A percentile compares a stretch with the other conserved stretches of the same genome.
Evolutionary conservation across 345 rosid species (phyloP).

Genomic region (Xanthoceras sorbifolium): DNA sequence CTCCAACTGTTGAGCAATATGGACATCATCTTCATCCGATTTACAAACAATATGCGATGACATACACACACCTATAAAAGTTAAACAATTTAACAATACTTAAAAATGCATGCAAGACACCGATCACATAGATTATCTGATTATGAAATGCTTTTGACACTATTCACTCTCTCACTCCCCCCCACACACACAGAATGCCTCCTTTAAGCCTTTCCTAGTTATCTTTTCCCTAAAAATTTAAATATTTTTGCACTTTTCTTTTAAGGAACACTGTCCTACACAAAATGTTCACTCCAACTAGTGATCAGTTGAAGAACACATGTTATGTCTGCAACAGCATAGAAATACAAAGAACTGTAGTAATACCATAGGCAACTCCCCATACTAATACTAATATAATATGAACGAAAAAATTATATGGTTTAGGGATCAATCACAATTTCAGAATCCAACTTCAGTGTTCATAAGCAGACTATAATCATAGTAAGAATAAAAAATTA

Average conservation of each 20-base stretch:
- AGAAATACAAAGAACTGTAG: neutral
- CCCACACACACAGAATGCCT: neutral
- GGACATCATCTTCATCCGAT: constrained; percentile 37
- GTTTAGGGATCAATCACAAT: neutral
- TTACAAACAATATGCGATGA: constrained; percentile 58
- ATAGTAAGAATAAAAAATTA: neutral
- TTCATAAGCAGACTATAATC: neutral
- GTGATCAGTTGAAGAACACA: neutral
- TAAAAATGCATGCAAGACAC: neutral
- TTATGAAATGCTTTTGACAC: no score
- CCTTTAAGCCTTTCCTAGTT: neutral
- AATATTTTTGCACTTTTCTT: neutral
- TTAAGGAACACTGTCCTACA: neutral
- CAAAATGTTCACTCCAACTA: neutral
- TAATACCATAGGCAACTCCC: neutral
- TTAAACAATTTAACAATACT: neutral
- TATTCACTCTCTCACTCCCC: neutral
- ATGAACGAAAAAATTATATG: neutral
- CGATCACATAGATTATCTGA: neutral
- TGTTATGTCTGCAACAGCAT: neutral
- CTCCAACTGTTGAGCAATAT: constrained; percentile 52
- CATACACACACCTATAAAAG: constrained; percentile 68
- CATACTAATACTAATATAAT: neutral
- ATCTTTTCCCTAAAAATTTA: neutral
- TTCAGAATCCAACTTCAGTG: neutral